A percentile compares a stretch with the other conserved stretches of the same genome.
These are phyloP conservation scores for Colletotrichum sp. DNA, from an alignment of 2,329 filamentous ascomycete genomes.

Conservation along the genomic window DNA sequence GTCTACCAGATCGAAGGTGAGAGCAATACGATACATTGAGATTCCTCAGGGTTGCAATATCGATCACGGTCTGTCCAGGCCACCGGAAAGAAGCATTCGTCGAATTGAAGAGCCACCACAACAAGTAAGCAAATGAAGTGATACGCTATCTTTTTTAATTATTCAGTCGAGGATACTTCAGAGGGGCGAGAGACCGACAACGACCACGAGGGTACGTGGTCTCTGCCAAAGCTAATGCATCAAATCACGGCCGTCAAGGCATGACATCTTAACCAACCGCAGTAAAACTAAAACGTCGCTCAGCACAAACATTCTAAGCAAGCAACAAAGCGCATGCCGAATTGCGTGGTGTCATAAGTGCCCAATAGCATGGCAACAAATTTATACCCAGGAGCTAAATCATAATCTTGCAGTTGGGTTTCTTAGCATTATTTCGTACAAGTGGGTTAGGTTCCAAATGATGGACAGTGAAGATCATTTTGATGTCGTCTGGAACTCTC, in stretches of 20 bases:
- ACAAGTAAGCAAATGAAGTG: neutral
- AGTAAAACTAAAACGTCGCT: too few relatives aligned
- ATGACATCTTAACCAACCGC: neutral
- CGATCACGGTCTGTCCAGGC: neutral
- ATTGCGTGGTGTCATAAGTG: neutral
- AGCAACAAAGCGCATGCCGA: rapidly evolving
- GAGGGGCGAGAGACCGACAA: neutral
- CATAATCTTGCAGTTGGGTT: neutral
- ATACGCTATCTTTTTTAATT: neutral
- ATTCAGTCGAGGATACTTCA: neutral
- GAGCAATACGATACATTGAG: neutral
- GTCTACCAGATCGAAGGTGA: neutral
- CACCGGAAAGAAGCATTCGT: neutral
- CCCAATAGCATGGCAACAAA: neutral
- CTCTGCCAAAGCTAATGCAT: neutral
- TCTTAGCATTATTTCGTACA: neutral
- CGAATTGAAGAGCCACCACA: neutral
- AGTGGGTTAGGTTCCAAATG: neutral
- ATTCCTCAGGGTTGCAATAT: rapidly evolving
- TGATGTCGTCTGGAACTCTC: neutral
- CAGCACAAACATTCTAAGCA: neutral
- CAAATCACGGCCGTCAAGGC: neutral
- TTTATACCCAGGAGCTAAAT: neutral
- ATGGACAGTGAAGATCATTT: neutral
- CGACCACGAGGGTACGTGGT: neutral